A percentile compares a stretch with the other conserved stretches of the same genome.
Evolutionary conservation across 106 monocot genomes (phyloP).

Genomic region (Iris macrosiphon): DNA sequence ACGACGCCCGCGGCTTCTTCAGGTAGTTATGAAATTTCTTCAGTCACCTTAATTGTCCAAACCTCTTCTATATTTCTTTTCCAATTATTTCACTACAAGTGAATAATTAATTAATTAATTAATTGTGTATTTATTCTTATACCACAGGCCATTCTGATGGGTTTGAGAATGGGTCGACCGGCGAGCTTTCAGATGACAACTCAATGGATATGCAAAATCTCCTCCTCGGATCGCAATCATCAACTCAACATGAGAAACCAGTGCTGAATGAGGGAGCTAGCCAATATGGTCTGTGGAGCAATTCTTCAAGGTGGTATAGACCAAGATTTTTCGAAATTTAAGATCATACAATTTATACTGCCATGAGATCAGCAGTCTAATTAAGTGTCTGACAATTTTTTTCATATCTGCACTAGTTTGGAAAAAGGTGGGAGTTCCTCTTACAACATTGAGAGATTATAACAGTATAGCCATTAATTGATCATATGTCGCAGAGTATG

Average conservation of each 20-base stretch:
- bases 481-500: too few relatives aligned
- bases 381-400: too few relatives aligned
- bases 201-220: conserved; percentile 25
- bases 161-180: conserved; percentile 39
- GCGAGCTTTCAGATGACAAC: conserved; percentile 54
- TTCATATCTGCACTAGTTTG: too few relatives aligned
- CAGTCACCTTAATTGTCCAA: too few relatives aligned
- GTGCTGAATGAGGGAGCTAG: not conserved
- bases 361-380: too few relatives aligned
- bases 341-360: too few relatives aligned
- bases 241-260: conserved; percentile 7
- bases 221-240: conserved; percentile 9
- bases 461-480: too few relatives aligned
- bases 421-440: too few relatives aligned
- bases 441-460: too few relatives aligned
- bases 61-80: not conserved
- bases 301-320: conserved; percentile 25
- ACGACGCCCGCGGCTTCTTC: conserved; percentile 46
- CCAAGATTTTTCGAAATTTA: too few relatives aligned
- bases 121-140: not conserved
- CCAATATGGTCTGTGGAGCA: conserved; percentile 26
- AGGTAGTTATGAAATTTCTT: conserved; percentile 19
- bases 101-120: not conserved
- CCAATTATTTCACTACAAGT: not conserved
- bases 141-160: conserved; percentile 28